Evolutionary conservation across 1,139 yeast species (phyloP).

Genomic region (Kazachstania sp.): DNA sequence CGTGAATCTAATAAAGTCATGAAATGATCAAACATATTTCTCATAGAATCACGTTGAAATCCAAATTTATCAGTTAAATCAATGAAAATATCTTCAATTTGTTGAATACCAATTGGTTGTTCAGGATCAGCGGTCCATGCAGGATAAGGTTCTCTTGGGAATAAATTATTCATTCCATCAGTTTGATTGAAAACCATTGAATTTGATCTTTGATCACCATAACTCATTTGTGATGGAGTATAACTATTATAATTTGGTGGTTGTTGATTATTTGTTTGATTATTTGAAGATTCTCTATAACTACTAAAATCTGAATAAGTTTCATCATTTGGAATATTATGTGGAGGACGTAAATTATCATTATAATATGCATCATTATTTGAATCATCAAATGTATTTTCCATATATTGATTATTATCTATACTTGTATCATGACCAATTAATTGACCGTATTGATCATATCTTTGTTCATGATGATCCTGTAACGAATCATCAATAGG

Average conservation of each 20-base stretch:
- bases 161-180: slow-evolving; percentile 9
- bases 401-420: slow-evolving; percentile 10
- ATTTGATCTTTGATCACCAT: slow-evolving; percentile 53
- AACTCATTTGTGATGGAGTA: slow-evolving; percentile 80
- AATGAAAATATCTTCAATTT: slow-evolving; percentile 84
- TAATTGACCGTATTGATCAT: slow-evolving; percentile 28
- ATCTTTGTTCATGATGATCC: slow-evolving; percentile 11
- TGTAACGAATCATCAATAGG: slow-evolving; percentile 7
- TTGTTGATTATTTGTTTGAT: slow-evolving; percentile 36
- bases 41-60: slow-evolving; percentile 94
- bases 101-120: slow-evolving; percentile 76
- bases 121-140: slow-evolving; percentile 94
- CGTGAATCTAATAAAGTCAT: slow-evolving; percentile 92
- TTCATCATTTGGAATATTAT: slow-evolving; percentile 49
- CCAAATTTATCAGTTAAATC: slow-evolving; percentile 89
- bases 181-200: slow-evolving; percentile 52
- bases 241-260: slow-evolving; percentile 50
- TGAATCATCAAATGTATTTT: slow-evolving; percentile 7
- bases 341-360: slow-evolving; percentile 42
- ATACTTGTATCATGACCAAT: slow-evolving; percentile 11
- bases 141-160: slow-evolving; percentile 69
- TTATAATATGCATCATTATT: slow-evolving; percentile 29
- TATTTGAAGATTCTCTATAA: slow-evolving; percentile 29
- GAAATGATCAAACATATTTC: slow-evolving; percentile 93
- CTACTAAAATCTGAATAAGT: slow-evolving; percentile 72